Evolutionary conservation across 768 basidiomycete genomes (phyloP).

Genomic region (Gymnopilus junonius): DNA sequence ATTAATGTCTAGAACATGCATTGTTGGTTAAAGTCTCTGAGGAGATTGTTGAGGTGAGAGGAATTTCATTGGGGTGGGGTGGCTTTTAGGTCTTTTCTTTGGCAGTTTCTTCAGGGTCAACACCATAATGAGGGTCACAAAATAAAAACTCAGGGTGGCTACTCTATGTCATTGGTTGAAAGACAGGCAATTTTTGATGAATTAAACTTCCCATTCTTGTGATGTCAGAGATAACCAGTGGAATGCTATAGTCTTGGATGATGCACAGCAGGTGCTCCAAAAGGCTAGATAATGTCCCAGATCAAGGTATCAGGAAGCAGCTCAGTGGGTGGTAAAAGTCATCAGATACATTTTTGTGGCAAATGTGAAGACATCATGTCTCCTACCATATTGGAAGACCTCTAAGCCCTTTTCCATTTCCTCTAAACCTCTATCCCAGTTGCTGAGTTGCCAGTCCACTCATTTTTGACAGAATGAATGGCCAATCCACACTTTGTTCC

Average conservation of each 20-base stretch:
- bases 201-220: not conserved
- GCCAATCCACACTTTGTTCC: no score
- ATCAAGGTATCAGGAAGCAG: not conserved
- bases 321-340: not conserved
- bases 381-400: no score
- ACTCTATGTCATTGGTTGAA: not conserved
- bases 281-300: not conserved
- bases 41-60: not conserved
- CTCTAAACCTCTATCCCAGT: no score
- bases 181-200: not conserved
- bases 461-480: no score
- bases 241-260: no score
- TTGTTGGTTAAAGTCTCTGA: not conserved
- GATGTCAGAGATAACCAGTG: not conserved
- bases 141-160: not conserved
- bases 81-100: not conserved
- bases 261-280: not conserved
- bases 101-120: not conserved
- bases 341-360: not conserved
- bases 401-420: no score
- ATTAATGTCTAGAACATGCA: constrained; percentile 2
- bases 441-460: no score
- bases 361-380: no score
- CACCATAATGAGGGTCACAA: not conserved
- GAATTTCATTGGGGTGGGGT: not conserved